Evolutionary conservation across 202 grass and related monocot genomes (phyloP), one percentile per base, ranked within the genome.

Genomic region (Digitaria exilis): DNA sequence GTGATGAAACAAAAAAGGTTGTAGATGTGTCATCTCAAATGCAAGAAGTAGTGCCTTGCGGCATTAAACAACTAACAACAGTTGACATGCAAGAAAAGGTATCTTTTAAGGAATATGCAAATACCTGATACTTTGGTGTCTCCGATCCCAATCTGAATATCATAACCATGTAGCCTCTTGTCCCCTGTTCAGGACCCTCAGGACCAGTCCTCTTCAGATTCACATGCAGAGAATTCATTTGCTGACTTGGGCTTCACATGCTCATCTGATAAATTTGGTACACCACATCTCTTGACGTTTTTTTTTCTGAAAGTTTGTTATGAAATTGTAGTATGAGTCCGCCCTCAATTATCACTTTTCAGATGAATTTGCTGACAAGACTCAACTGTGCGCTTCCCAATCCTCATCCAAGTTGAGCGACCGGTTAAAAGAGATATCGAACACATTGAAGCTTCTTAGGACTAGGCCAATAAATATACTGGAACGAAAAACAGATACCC

Each of bases 371-470:
- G 32, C n/a, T 21, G 60, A 72, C 24, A 48, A 75, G 32, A 75
- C 68, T 66, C 46, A n/a, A n/a, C 62, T 5, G n/a, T 42, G 7
- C 32, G n/a, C n/a, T n/a, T n/a, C 41, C 6, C 19, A 60, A 44
- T 43, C 44, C 42, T 89, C 89, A 60, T 75, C 79, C 12, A 89
- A 84, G 11, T 16, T 91, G 25, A 89, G 35, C 17, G 92, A 88
- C 26, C 68, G 12, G 7, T n/a, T 94, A 28, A 85, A 21, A 80
- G 87, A 94, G 75, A 91, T 94, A 77, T 86, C 87, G 77, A 89
- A 91, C 71, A 44, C 84, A 16, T 73, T 94, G 50, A 94, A 91
- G 75, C 70, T 88, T 74, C 79, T 94, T 29, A 86, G 37, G 46
- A 54, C 84, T 59, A 79, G 68, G 45, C 82, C 75, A 63, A 7